Conservation (phyloP, 2,329 filamentous ascomycete species). For the Ophiostoma piceae region DNA sequence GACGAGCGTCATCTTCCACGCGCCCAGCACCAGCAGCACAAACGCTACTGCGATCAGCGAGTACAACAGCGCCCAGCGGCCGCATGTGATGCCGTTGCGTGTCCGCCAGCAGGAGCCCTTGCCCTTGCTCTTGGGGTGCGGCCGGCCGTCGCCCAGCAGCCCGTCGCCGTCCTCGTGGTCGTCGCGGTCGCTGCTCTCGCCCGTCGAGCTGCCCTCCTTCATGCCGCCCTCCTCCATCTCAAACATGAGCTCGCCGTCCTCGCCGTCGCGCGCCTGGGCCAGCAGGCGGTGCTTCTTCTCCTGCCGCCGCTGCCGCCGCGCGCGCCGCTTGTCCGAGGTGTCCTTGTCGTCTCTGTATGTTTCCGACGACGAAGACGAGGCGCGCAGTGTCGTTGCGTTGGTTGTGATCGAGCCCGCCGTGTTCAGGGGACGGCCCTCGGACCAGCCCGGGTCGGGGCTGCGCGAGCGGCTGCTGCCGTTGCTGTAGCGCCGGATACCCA, state of each 20-base stretch:
- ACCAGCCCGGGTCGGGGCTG: conserved; percentile 1
- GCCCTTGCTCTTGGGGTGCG: neutral
- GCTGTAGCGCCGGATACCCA: conserved; percentile 33
- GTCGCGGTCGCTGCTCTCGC: conserved; percentile 57
- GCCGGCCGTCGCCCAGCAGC: conserved; percentile 1
- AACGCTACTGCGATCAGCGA: conserved; percentile 49
- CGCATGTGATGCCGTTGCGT: conserved; percentile 42
- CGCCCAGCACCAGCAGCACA: conserved; percentile 50
- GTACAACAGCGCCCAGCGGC: conserved; percentile 48
- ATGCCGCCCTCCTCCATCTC: conserved; percentile 81
- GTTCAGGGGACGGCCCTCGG: conserved; percentile 11
- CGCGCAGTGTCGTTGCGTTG: conserved; percentile 31
- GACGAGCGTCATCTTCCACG: conserved; percentile 53
- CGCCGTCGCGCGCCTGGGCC: conserved; percentile 53
- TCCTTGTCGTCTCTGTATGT: neutral
- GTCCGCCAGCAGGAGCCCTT: neutral
- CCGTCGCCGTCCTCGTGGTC: conserved; percentile 54
- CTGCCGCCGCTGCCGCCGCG: conserved; percentile 46
- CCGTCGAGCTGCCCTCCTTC: conserved; percentile 60
- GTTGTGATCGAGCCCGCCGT: conserved; percentile 8
- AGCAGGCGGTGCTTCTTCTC: conserved; percentile 50
- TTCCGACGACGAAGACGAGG: conserved; percentile 35
- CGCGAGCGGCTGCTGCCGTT: conserved; percentile 34
- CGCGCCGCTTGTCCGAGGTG: conserved; percentile 26
- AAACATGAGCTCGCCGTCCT: conserved; percentile 75